Conservation (phyloP, 192 early-diverging fungal species). For the Haplosporangium gracile region DNA sequence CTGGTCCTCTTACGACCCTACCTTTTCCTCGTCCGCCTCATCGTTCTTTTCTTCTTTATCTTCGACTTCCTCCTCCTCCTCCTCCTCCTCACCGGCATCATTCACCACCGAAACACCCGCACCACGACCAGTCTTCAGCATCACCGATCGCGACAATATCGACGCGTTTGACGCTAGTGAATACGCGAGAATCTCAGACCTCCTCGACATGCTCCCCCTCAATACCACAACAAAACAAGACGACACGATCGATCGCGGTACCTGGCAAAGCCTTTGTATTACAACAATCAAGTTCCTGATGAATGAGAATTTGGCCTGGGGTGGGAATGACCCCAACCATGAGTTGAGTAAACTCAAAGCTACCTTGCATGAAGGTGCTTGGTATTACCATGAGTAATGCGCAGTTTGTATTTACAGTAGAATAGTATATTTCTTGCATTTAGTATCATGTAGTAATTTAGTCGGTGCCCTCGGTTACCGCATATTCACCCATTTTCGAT, state of each 20-base stretch:
- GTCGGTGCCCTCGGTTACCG: background rate
- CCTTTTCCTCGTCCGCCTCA: background rate
- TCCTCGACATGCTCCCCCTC: background rate
- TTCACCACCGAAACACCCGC: background rate
- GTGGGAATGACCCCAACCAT: slow-evolving; percentile 15
- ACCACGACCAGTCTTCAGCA: background rate
- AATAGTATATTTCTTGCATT: background rate
- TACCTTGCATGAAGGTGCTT: background rate
- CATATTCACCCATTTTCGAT: background rate
- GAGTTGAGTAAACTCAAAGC: slow-evolving; percentile 27
- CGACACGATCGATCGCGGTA: slow-evolving; percentile 6
- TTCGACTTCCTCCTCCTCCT: background rate
- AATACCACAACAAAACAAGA: background rate
- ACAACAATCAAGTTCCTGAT: slow-evolving; percentile 27
- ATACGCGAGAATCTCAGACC: background rate
- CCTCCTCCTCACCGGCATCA: background rate
- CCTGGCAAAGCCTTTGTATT: slow-evolving; percentile 27
- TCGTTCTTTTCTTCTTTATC: background rate
- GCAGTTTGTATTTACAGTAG: background rate
- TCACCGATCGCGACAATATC: background rate
- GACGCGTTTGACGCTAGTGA: background rate
- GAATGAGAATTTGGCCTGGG: slow-evolving; percentile 23
- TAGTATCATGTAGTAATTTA: too few species aligned
- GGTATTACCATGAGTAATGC: slow-evolving; percentile 27
- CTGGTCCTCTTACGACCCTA: background rate